Percentiles rank a stretch among this genome's conserved stretches.
These are phyloP conservation scores for Microthlaspi erraticum DNA, from an alignment of 345 rosid genomes.

Conservation along the genomic window DNA sequence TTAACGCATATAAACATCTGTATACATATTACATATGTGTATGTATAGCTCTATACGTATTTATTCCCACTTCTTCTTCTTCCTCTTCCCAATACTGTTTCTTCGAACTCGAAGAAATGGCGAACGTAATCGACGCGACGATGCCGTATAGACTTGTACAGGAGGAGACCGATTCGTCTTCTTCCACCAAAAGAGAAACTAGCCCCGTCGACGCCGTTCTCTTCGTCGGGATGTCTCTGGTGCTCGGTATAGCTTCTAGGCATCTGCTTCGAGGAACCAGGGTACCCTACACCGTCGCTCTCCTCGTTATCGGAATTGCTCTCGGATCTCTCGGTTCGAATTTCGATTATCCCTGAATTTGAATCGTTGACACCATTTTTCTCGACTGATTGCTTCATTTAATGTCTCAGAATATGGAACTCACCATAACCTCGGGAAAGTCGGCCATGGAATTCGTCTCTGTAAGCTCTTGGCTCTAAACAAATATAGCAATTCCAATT, in stretches of 20 bases:
- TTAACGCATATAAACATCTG: no score
- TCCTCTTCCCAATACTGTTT: background rate
- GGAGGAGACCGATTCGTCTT: background rate
- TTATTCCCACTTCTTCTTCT: background rate
- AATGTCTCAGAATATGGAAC: constrained; percentile 78
- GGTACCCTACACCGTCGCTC: constrained; percentile 92
- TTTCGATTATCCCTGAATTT: background rate
- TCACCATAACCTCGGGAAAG: constrained; percentile 68
- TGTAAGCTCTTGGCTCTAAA: constrained; percentile 59
- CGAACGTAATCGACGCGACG: constrained; percentile 30
- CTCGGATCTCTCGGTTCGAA: constrained; percentile 83
- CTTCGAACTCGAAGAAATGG: constrained; percentile 30
- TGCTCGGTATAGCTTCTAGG: constrained; percentile 78
- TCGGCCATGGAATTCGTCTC: constrained; percentile 87
- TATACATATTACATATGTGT: no score
- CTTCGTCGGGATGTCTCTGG: constrained; percentile 75
- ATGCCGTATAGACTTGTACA: constrained; percentile 35
- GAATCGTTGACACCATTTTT: background rate
- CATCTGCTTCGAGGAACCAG: constrained; percentile 85
- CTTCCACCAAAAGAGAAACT: constrained; percentile 24
- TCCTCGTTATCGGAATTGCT: constrained; percentile 82
- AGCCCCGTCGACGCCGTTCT: constrained; percentile 78
- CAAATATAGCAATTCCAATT: background rate
- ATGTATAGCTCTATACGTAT: no score
- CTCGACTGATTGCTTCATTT: background rate